Base-by-base conservation (phyloP, 108 stramenopile genomes). In the Cylindrotheca fusiformis region DNA sequence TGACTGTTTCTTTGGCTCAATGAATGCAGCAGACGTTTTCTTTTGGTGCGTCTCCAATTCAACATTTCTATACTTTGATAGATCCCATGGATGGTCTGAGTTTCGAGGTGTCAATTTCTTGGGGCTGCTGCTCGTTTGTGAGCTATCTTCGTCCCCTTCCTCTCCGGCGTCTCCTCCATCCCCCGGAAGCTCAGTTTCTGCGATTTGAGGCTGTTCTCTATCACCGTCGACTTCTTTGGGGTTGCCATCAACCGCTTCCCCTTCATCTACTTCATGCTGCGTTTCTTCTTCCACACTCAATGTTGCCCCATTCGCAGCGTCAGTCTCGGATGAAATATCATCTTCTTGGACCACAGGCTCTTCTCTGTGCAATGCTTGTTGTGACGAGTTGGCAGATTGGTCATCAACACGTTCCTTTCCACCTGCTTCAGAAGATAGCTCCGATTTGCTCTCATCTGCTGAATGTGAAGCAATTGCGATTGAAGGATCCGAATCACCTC, bases 41-140 rank as follows among this genome's bases (percentile, higher is more conserved):
- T 41, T 41, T 63, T 2, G 26, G 49, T 4, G n/a, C 10, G 10
- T 52, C 41, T 51, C n/a, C 21, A 17, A 32, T 33, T 63, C 63
- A 28, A 51, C 51, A 36, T 32, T 63, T 27, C 63, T 51, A 52
- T 63, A 62, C 36, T 63, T 70, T 14, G 69, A 58, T 53, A 58
- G 48, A 30, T 52, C 69, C 69, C 69, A 70, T 27, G 69, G 69
- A n/a, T 60, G 69, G 48, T 61, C 69, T 10, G 41, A 41, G 36
- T 41, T 41, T 41, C 36, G 6, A 10, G 36, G 10, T 10, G 14
- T 14, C 6, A 41, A 14, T 14, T 41, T 41, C 36, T 6, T 10
- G 10, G 36, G 36, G 14, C 36, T 41, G 36, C 36, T 41, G 14
- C 36, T 41, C 10, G 6, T 41, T 6, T 6, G 14, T 14, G 14